Conservation (phyloP, 1,139 yeast genomes). For the Yamadazyma atlantica region DNA sequence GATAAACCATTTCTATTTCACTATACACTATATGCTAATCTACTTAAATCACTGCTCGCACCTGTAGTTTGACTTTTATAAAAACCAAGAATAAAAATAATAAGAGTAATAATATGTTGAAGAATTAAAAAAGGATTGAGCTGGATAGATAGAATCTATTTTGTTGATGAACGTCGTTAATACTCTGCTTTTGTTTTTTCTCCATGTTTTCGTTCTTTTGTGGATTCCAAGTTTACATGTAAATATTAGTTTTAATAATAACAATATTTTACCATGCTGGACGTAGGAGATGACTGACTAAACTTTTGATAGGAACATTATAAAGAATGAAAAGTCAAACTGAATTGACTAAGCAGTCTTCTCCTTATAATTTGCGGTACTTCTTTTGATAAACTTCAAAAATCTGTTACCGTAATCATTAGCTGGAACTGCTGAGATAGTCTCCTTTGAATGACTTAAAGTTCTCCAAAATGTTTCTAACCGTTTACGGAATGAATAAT, state of each 20-base stretch:
- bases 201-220: not conserved
- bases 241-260: not conserved
- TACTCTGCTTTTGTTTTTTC: not conserved
- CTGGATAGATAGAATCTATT: not conserved
- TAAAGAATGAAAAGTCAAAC: too few relatives aligned
- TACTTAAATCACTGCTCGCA: not conserved
- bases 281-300: too few relatives aligned
- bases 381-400: constrained; percentile 60
- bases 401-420: constrained; percentile 87
- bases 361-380: constrained; percentile 21
- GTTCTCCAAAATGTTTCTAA: constrained; percentile 88
- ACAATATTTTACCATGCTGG: constrained; percentile 2
- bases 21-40: not conserved
- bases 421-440: constrained; percentile 90
- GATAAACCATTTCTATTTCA: not conserved
- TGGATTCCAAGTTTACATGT: not conserved
- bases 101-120: not conserved
- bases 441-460: constrained; percentile 62
- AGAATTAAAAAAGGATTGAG: constrained; percentile 1
- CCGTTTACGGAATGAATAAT: constrained; percentile 72
- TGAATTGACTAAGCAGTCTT: constrained; percentile 3
- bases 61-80: not conserved
- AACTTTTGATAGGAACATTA: too few relatives aligned
- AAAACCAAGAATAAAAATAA: not conserved
- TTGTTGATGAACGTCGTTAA: not conserved